phyloP scores from a whole-genome alignment of 2,329 filamentous ascomycete genomes.

The Hysterium pulicare region DNA sequence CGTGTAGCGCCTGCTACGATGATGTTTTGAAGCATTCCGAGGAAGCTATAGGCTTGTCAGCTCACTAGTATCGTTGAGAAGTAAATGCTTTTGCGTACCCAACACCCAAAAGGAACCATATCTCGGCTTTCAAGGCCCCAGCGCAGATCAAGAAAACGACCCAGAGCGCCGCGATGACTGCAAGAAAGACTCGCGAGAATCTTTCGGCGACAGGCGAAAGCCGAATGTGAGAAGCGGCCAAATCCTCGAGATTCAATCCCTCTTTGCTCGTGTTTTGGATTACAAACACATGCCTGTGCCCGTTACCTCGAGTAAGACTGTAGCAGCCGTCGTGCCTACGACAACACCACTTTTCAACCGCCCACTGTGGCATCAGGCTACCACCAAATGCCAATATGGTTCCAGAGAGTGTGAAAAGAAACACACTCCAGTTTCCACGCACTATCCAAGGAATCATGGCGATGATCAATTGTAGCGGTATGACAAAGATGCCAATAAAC shows the following conservation, averaged over 20 bases:
- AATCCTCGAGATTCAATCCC: no score
- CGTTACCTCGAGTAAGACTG: no score
- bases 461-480: neutral
- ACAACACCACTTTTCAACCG: no score
- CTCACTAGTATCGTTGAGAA: no score
- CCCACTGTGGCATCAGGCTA: no score
- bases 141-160: neutral
- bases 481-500: neutral
- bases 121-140: neutral
- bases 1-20: neutral
- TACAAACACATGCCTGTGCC: no score
- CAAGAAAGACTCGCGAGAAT: neutral
- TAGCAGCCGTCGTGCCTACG: no score
- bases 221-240: neutral
- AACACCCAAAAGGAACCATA: neutral
- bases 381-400: no score
- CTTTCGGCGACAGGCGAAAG: neutral
- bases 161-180: neutral
- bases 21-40: neutral
- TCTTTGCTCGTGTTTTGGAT: no score
- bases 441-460: neutral
- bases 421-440: neutral
- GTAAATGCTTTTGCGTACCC: no score
- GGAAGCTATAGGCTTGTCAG: no score
- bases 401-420: neutral